Percentiles rank a stretch among this genome's conserved stretches.
Conservation (phyloP, 2,329 filamentous ascomycete species). For the Dryadomyces quercivorus region DNA sequence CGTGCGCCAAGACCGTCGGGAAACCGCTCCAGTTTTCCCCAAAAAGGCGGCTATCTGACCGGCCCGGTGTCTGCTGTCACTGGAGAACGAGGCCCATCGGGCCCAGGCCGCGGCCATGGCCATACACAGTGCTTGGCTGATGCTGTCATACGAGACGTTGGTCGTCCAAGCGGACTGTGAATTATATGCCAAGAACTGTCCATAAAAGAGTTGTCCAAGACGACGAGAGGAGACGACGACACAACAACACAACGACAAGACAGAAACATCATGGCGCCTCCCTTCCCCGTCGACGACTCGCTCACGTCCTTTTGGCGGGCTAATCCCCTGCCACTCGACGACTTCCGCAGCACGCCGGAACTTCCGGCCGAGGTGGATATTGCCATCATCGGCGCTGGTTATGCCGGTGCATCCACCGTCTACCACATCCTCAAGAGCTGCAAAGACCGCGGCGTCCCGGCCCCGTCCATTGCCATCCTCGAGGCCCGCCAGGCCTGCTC, state of each 20-base stretch:
- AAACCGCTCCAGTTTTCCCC: background rate
- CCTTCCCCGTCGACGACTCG: slow-evolving; percentile 16
- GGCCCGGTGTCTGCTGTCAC: background rate
- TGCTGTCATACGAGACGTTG: too few relatives aligned
- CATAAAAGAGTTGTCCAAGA: background rate
- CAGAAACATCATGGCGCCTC: background rate
- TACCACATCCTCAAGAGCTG: slow-evolving; percentile 24
- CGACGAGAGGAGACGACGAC: background rate
- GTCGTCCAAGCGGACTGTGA: too few relatives aligned
- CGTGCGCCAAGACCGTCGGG: background rate
- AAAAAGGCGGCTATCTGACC: background rate
- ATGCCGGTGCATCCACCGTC: slow-evolving; percentile 29
- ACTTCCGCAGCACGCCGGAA: slow-evolving; percentile 23
- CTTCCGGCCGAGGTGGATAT: slow-evolving; percentile 29
- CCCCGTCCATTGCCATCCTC: slow-evolving; percentile 18
- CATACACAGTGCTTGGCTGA: too few relatives aligned
- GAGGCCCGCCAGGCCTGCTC: slow-evolving; percentile 24
- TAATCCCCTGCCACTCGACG: slow-evolving; percentile 21
- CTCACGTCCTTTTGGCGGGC: slow-evolving; percentile 30
- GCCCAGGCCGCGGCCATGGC: too few relatives aligned
- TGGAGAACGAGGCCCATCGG: too few relatives aligned
- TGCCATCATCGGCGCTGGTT: slow-evolving; percentile 34
- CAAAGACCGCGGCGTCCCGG: slow-evolving; percentile 1
- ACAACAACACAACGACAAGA: background rate
- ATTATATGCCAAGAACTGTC: too few relatives aligned